A percentile compares a stretch with the other conserved stretches of the same genome.
Conservation (phyloP, 23 red algal species). For the Gracilariopsis chorda region DNA sequence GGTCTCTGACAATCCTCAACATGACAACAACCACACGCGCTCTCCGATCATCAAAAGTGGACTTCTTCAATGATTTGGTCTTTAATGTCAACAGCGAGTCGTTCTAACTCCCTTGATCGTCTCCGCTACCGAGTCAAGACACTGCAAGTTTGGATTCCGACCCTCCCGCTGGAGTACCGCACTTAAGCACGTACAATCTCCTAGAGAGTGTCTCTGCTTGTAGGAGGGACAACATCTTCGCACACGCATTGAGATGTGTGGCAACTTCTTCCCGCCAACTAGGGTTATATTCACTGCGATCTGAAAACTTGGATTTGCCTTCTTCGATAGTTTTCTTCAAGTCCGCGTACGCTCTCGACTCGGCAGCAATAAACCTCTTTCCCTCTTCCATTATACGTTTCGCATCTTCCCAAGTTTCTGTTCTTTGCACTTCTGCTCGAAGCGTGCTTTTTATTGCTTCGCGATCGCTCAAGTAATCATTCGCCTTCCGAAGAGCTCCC, state of each 20-base stretch:
- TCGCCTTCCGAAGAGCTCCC: neutral
- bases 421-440: neutral
- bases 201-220: neutral
- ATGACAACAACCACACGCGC: too few relatives aligned
- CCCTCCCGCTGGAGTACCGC: neutral
- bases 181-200: neutral
- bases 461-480: neutral
- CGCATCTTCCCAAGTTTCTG: neutral
- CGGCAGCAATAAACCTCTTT: neutral
- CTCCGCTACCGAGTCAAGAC: too few relatives aligned
- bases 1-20: too few relatives aligned
- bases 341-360: neutral
- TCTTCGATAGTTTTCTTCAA: neutral
- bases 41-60: too few relatives aligned
- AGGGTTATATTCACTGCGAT: neutral
- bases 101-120: too few relatives aligned
- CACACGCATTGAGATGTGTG: neutral
- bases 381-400: neutral
- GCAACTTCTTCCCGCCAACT: slow-evolving; percentile 12
- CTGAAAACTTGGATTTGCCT: neutral
- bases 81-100: too few relatives aligned
- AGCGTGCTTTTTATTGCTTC: neutral
- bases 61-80: too few relatives aligned
- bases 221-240: neutral
- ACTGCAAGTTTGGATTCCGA: neutral